Evolutionary conservation across 2,329 filamentous ascomycete species (phyloP).

Genomic region (Myriosclerotinia scirpicola): DNA sequence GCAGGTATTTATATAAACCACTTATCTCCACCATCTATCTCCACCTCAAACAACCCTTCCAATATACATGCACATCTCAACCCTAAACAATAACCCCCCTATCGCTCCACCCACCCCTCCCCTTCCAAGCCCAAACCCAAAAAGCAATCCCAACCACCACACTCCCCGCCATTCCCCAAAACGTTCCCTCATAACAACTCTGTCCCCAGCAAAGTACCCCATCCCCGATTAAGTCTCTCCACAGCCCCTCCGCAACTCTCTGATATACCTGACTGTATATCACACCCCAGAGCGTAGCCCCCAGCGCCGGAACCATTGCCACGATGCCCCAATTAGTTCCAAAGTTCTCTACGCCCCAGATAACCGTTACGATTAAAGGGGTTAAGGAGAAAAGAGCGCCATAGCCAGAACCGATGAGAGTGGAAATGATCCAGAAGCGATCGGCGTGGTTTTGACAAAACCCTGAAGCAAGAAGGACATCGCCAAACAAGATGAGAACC

Average conservation of each 20-base stretch:
- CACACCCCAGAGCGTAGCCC: conserved; percentile 85
- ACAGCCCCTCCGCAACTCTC: conserved; percentile 53
- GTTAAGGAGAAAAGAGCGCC: conserved; percentile 87
- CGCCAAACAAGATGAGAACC: conserved; percentile 70
- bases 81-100: conserved; percentile 68
- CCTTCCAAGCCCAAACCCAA: conserved; percentile 77
- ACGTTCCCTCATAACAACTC: conserved; percentile 76
- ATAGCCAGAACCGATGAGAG: conserved; percentile 85
- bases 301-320: conserved; percentile 84
- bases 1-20: background rate
- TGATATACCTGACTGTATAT: conserved; percentile 85
- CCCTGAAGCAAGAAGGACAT: conserved; percentile 76
- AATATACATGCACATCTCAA: background rate
- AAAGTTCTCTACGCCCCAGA: conserved; percentile 99
- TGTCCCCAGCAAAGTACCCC: conserved; percentile 75
- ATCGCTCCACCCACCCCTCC: conserved; percentile 70
- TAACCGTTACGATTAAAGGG: conserved; percentile 91
- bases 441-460: conserved; percentile 70
- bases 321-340: conserved; percentile 97
- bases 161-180: conserved; percentile 82
- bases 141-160: conserved; percentile 74
- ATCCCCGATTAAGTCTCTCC: conserved; percentile 43
- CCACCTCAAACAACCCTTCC: background rate
- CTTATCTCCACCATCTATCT: background rate
- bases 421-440: conserved; percentile 83